A percentile compares a stretch with the other conserved stretches of the same genome.
Conservation (phyloP, 495 filamentous ascomycete genomes). For the Podospora tetraspora region DNA sequence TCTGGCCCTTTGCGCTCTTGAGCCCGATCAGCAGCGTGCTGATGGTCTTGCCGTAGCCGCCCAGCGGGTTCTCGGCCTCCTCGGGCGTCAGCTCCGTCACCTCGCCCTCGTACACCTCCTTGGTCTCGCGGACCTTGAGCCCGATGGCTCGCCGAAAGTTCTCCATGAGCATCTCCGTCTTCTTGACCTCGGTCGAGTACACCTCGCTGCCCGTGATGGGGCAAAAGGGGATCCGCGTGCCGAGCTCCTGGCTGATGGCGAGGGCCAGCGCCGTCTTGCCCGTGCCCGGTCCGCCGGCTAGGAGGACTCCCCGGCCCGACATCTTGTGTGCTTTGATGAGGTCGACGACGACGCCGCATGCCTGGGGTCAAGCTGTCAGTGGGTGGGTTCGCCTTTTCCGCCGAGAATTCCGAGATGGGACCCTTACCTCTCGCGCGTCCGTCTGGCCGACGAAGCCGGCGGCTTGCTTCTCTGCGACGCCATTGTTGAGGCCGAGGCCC, state of each 20-base stretch:
- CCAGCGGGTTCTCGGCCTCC: constrained; percentile 95
- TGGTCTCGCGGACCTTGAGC: constrained; percentile 91
- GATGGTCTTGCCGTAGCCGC: constrained; percentile 91
- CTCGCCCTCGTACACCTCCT: constrained; percentile 96
- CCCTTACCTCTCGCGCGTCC: constrained; percentile 71
- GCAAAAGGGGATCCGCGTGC: constrained; percentile 95
- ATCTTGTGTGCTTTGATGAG: constrained; percentile 93
- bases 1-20: constrained; percentile 88
- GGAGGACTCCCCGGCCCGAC: constrained; percentile 86
- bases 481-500: constrained; percentile 83
- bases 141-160: constrained; percentile 96
- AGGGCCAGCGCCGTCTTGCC: constrained; percentile 96
- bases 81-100: constrained; percentile 94
- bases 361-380: constrained; percentile 39
- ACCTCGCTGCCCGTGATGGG: constrained; percentile 96
- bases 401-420: neutral
- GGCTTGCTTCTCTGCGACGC: constrained; percentile 67
- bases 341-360: constrained; percentile 91
- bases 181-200: constrained; percentile 96
- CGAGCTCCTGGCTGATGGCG: constrained; percentile 90
- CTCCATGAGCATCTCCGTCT: constrained; percentile 98
- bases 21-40: constrained; percentile 82
- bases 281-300: constrained; percentile 87
- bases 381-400: neutral
- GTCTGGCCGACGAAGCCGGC: constrained; percentile 87